Conservation (phyloP, 1,284 basidiomycete genomes). For the Fomitiporia mediterranea region DNA sequence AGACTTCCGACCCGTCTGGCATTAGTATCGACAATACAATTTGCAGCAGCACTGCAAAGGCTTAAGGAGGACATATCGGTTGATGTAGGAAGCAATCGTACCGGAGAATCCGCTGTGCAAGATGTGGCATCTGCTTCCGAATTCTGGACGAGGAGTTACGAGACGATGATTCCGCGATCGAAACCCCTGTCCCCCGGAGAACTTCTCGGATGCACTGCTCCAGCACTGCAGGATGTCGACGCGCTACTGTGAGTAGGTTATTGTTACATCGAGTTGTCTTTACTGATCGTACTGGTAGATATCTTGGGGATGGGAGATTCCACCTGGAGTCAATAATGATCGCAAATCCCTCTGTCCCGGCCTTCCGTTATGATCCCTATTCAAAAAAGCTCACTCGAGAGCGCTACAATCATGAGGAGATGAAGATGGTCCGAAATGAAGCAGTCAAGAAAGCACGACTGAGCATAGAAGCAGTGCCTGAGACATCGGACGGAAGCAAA, state of each 20-base stretch:
- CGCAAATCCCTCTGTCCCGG: slow-evolving; percentile 92
- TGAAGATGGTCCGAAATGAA: slow-evolving; percentile 72
- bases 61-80: slow-evolving; percentile 74
- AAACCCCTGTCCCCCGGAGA: slow-evolving; percentile 96
- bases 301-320: slow-evolving; percentile 97
- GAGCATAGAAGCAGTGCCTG: slow-evolving; percentile 40
- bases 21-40: slow-evolving; percentile 93
- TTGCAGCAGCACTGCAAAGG: slow-evolving; percentile 83
- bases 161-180: slow-evolving; percentile 80
- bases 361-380: slow-evolving; percentile 98
- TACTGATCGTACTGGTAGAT: slow-evolving; percentile 46
- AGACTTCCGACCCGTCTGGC: slow-evolving; percentile 68
- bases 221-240: slow-evolving; percentile 74
- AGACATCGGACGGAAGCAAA: slow-evolving; percentile 7
- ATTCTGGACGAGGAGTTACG: slow-evolving; percentile 65
- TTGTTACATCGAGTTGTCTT: slow-evolving; percentile 5
- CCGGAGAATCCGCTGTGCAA: not conserved
- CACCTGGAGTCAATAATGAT: slow-evolving; percentile 99
- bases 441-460: slow-evolving; percentile 73
- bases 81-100: slow-evolving; percentile 30
- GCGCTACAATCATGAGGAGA: slow-evolving; percentile 86
- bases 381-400: slow-evolving; percentile 96
- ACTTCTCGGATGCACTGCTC: slow-evolving; percentile 96
- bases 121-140: slow-evolving; percentile 21
- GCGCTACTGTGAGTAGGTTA: slow-evolving; percentile 69